Evolutionary conservation across 2,329 filamentous ascomycete species (phyloP).

Genomic region (Colletotrichum sp.): DNA sequence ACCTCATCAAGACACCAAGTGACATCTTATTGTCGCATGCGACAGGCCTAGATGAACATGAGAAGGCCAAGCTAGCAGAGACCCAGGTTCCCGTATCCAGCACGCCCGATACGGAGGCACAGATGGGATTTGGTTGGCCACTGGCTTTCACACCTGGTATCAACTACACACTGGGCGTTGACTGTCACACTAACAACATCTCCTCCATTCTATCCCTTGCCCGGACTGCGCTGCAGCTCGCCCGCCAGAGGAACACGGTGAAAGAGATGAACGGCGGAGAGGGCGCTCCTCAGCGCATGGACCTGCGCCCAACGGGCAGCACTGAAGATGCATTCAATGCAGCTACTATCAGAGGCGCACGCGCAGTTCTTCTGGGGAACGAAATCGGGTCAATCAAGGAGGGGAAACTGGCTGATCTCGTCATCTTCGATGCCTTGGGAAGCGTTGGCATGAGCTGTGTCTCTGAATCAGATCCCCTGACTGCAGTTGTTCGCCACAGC

Average conservation of each 20-base stretch:
- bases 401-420: background rate
- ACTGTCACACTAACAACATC: slow-evolving; percentile 25
- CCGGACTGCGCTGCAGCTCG: slow-evolving; percentile 23
- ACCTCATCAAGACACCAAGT: background rate
- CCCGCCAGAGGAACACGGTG: slow-evolving; percentile 1
- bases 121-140: slow-evolving; percentile 5
- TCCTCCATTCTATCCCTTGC: slow-evolving; percentile 14
- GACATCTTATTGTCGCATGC: background rate
- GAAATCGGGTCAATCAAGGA: background rate
- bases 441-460: slow-evolving; percentile 47
- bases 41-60: background rate
- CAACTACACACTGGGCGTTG: slow-evolving; percentile 22
- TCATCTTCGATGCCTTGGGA: background rate
- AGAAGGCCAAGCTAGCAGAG: background rate
- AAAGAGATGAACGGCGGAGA: background rate
- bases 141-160: slow-evolving; percentile 40
- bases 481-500: background rate
- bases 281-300: background rate
- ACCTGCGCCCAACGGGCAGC: background rate
- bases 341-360: background rate
- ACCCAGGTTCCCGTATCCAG: background rate
- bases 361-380: background rate
- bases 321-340: background rate
- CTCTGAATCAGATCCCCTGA: background rate
- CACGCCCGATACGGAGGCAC: background rate